These are phyloP conservation scores for Mortierella sp. DNA, from an alignment of 371 early-diverging fungal species.

Conservation along the genomic window DNA sequence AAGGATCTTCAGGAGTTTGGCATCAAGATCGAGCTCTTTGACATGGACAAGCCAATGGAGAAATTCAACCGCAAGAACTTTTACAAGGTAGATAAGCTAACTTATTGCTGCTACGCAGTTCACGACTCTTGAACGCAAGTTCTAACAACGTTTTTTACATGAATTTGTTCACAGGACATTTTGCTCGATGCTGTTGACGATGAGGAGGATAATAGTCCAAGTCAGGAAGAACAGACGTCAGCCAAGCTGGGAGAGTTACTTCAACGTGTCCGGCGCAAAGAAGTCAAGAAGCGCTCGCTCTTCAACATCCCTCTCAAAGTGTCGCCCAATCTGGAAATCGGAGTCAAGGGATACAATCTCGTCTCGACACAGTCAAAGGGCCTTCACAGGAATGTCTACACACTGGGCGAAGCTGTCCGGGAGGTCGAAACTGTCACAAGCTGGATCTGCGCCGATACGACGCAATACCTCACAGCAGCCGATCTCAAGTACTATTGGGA, in stretches of 20 bases:
- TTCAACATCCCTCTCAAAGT: slow-evolving; percentile 69
- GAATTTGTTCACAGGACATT: slow-evolving; percentile 25
- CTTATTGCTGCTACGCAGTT: neutral
- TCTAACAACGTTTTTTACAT: neutral
- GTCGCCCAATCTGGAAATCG: slow-evolving; percentile 68
- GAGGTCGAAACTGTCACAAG: slow-evolving; percentile 70
- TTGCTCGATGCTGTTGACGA: slow-evolving; percentile 34
- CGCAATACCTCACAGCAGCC: slow-evolving; percentile 62
- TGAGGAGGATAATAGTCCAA: slow-evolving; percentile 28
- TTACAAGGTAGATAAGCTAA: slow-evolving; percentile 59
- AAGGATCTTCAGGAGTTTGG: slow-evolving; percentile 68
- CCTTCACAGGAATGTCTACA: slow-evolving; percentile 61
- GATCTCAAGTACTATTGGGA: slow-evolving; percentile 65
- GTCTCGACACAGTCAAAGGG: slow-evolving; percentile 65
- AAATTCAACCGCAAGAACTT: slow-evolving; percentile 63
- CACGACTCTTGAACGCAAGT: too few species aligned
- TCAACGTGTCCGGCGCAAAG: slow-evolving; percentile 64
- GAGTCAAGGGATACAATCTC: slow-evolving; percentile 72
- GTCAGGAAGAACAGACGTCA: slow-evolving; percentile 17
- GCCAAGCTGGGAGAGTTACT: slow-evolving; percentile 64
- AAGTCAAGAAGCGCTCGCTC: slow-evolving; percentile 68
- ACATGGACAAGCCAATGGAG: slow-evolving; percentile 61
- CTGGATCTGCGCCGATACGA: slow-evolving; percentile 70
- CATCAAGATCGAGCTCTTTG: slow-evolving; percentile 71
- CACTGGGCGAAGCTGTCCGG: slow-evolving; percentile 63